phyloP scores from a whole-genome alignment of 441 rosid species.

The Corymbia citriodora region DNA sequence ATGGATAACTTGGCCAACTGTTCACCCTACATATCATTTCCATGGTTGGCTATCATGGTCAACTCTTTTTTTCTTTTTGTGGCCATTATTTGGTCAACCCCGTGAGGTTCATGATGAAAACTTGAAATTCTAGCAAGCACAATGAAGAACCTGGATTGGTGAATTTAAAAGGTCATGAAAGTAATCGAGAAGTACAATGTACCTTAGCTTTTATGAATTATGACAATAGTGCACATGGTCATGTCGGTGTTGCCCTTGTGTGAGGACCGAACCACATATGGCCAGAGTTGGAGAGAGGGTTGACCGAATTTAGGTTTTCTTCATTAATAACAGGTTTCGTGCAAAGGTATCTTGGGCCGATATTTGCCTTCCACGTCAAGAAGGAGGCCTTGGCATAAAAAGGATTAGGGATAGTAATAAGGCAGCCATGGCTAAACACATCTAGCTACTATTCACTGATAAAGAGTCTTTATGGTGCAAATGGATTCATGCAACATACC shows the following conservation, averaged over 20 bases:
- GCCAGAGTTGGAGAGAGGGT: not conserved
- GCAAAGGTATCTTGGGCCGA: not conserved
- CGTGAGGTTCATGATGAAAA: not conserved
- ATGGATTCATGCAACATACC: too few relatives aligned
- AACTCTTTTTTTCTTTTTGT: not conserved
- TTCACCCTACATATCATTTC: not conserved
- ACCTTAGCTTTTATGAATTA: not conserved
- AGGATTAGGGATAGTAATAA: too few relatives aligned
- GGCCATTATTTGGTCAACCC: not conserved
- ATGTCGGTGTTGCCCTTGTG: not conserved
- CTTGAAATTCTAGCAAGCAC: not conserved
- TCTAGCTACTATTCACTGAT: too few relatives aligned
- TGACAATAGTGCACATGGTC: not conserved
- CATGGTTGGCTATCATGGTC: not conserved
- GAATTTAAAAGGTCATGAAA: not conserved
- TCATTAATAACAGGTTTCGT: not conserved
- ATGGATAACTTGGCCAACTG: not conserved
- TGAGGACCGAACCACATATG: not conserved
- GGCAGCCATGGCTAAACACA: too few relatives aligned
- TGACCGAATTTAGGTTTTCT: not conserved
- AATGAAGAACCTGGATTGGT: not conserved
- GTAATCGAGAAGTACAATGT: not conserved
- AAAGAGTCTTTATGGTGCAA: too few relatives aligned
- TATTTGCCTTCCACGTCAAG: too few relatives aligned
- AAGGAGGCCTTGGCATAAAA: too few relatives aligned